phyloP scores from a whole-genome alignment of 176 grass and related monocot species.

The Saccharum officinarum region DNA sequence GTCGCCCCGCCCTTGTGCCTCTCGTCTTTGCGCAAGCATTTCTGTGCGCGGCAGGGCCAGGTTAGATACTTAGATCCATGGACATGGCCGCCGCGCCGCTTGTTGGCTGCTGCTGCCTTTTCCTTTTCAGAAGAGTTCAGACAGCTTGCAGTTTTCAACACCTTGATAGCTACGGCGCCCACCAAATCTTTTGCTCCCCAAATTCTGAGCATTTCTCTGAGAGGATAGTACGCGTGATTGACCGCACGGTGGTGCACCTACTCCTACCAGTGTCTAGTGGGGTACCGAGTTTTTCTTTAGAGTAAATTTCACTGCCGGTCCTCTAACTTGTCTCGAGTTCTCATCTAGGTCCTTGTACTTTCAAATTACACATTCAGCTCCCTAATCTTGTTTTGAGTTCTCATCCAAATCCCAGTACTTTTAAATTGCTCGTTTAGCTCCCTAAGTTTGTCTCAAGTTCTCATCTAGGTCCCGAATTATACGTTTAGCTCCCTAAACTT shows the following conservation, averaged over 20 bases:
- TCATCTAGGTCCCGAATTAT: no score
- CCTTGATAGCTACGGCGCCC: background rate
- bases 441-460: no score
- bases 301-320: no score
- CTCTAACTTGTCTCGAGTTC: no score
- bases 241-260: background rate
- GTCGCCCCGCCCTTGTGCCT: background rate
- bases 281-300: background rate
- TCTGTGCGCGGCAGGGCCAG: background rate
- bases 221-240: background rate
- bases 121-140: background rate
- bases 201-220: constrained; percentile 12
- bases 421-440: no score
- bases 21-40: constrained; percentile 6
- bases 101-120: background rate
- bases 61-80: background rate
- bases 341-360: no score
- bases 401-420: no score
- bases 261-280: background rate
- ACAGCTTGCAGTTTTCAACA: background rate
- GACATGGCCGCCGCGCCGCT: background rate
- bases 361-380: no score
- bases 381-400: no score
- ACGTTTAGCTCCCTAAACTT: no score
- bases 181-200: constrained; percentile 29